These are phyloP conservation scores for Tremella mesenterica DNA, from an alignment of 768 basidiomycete species.

Conservation along the genomic window DNA sequence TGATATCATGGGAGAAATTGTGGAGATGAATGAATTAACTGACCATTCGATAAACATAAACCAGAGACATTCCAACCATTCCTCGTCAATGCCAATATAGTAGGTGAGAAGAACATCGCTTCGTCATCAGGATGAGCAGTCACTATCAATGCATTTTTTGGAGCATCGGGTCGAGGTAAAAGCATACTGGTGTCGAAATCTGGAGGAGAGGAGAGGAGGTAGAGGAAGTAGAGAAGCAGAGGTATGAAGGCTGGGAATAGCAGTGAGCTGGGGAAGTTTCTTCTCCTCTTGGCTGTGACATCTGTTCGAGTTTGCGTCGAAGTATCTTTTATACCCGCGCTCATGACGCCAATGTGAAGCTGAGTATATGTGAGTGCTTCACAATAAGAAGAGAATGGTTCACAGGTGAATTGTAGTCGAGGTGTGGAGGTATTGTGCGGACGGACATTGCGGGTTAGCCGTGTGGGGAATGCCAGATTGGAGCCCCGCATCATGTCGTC, in stretches of 20 bases:
- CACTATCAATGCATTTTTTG: conserved; percentile 48
- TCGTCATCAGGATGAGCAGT: conserved; percentile 96
- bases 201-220: background rate
- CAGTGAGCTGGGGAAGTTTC: background rate
- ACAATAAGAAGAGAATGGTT: background rate
- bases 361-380: background rate
- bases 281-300: background rate
- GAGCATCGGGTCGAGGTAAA: background rate
- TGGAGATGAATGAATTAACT: conserved; percentile 7
- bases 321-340: background rate
- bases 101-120: conserved; percentile 86
- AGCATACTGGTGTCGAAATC: background rate
- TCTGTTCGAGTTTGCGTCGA: background rate
- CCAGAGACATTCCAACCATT: conserved; percentile 50
- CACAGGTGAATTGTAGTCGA: too few relatives aligned
- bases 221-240: background rate
- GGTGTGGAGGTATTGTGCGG: too few relatives aligned
- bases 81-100: conserved; percentile 53
- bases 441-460: too few relatives aligned
- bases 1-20: background rate
- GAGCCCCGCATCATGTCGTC: too few relatives aligned
- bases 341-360: background rate
- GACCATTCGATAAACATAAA: conserved; percentile 63
- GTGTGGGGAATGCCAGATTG: too few relatives aligned
- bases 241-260: background rate